phyloP scores from a whole-genome alignment of 306 rosid genomes.

The peach (Prunus persica) region Prunus_persica_NCBIv2 NC_034012.1:11170001-11170500 shows the following conservation, averaged over 20 bases:
- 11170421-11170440: slow-evolving; percentile 54
- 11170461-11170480: slow-evolving; percentile 86
- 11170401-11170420: slow-evolving; percentile 7
- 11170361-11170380: slow-evolving; percentile 20
- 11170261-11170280: slow-evolving; percentile 93
- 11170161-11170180: slow-evolving; percentile 95
- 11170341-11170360: slow-evolving; percentile 24
- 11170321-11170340: slow-evolving; percentile 90
- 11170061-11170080: slow-evolving; percentile 87
- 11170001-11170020: slow-evolving; percentile 85
- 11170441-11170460: slow-evolving; percentile 64
- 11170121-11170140: slow-evolving; percentile 88
- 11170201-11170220: slow-evolving; percentile 88
- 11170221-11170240: slow-evolving; percentile 88
- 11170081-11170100: slow-evolving; percentile 82
- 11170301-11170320: slow-evolving; percentile 77
- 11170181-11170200: slow-evolving; percentile 94
- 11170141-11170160: slow-evolving; percentile 92
- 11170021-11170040: slow-evolving; percentile 97
- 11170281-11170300: slow-evolving; percentile 88
- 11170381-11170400: slow-evolving; percentile 15
- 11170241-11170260: slow-evolving; percentile 93
- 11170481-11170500: slow-evolving; percentile 80
- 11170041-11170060: slow-evolving; percentile 94
- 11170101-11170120: slow-evolving; percentile 85